A percentile compares a stretch with the other conserved stretches of the same genome.
phyloP scores from a whole-genome alignment of 2,329 filamentous ascomycete species.

The Didymosphaeria variabile region DNA sequence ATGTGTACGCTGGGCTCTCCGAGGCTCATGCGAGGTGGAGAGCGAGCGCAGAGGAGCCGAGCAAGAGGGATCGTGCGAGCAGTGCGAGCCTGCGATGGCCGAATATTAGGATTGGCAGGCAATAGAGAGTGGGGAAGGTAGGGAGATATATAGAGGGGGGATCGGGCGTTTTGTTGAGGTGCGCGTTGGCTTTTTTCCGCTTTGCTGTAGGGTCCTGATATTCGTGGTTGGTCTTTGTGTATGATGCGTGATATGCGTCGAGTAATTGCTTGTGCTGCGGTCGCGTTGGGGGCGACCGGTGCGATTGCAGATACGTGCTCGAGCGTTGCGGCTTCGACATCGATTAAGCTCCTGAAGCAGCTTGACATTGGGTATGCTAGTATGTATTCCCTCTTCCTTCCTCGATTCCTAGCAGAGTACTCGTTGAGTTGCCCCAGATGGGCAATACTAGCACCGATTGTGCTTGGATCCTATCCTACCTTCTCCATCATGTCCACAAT shows the following conservation, averaged over 20 bases:
- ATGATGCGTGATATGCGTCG: conserved; percentile 6
- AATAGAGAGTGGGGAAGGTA: not conserved
- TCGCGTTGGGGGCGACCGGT: not conserved
- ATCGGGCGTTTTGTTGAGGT: not conserved
- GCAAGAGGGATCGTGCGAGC: no score
- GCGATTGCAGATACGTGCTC: conserved; percentile 28
- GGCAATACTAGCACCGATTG: not conserved
- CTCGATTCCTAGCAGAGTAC: not conserved
- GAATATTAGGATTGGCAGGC: not conserved
- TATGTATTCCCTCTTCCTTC: not conserved
- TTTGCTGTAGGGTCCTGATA: not conserved
- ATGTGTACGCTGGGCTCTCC: not conserved
- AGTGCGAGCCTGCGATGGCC: no score
- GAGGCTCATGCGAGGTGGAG: not conserved
- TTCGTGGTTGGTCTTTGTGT: not conserved
- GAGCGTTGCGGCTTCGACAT: conserved; percentile 19
- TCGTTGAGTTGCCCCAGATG: no score
- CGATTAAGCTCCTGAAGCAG: conserved; percentile 23
- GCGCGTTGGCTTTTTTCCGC: not conserved
- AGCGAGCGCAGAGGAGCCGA: not conserved
- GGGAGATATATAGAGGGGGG: not conserved
- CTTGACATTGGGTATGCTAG: conserved; percentile 23
- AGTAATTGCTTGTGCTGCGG: not conserved
- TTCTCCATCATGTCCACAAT: no score
- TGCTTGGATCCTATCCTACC: no score